These are phyloP conservation scores for Eremothecium gossypii DNA, from an alignment of 1,139 yeast species.

Conservation along the genomic window DNA sequence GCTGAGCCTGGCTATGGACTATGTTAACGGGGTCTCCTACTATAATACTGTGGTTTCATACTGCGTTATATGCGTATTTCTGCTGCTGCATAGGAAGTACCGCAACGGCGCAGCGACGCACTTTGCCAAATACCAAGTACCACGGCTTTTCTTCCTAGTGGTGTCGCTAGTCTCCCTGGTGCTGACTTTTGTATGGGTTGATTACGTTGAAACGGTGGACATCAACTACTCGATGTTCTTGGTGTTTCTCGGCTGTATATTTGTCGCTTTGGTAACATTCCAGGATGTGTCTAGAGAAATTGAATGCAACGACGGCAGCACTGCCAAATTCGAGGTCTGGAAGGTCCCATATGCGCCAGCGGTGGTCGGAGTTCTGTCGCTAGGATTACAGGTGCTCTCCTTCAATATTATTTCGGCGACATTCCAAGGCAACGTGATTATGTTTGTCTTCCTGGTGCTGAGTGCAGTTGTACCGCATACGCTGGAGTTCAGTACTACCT, in stretches of 20 bases:
- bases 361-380: conserved; percentile 25
- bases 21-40: conserved; percentile 5
- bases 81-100: conserved; percentile 4
- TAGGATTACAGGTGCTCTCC: conserved; percentile 29
- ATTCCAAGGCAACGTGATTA: conserved; percentile 12
- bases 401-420: conserved; percentile 19
- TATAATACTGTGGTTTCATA: conserved; percentile 7
- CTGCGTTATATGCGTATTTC: conserved; percentile 5
- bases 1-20: conserved; percentile 11
- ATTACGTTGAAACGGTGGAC: conserved; percentile 5
- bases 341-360: conserved; percentile 19
- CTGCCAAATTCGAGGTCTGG: conserved; percentile 10
- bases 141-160: conserved; percentile 3
- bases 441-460: conserved; percentile 13
- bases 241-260: conserved; percentile 21
- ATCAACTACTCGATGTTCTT: conserved; percentile 21
- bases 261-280: conserved; percentile 19
- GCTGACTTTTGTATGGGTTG: conserved; percentile 7
- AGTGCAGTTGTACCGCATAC: conserved; percentile 11
- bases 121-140: conserved; percentile 1
- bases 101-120: conserved; percentile 2
- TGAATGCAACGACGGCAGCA: conserved; percentile 13
- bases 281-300: conserved; percentile 21
- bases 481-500: conserved; percentile 3
- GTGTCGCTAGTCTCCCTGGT: conserved; percentile 8